These are phyloP conservation scores for Crithidia brevicula DNA, from an alignment of 208 protist species.

Conservation along the genomic window DNA sequence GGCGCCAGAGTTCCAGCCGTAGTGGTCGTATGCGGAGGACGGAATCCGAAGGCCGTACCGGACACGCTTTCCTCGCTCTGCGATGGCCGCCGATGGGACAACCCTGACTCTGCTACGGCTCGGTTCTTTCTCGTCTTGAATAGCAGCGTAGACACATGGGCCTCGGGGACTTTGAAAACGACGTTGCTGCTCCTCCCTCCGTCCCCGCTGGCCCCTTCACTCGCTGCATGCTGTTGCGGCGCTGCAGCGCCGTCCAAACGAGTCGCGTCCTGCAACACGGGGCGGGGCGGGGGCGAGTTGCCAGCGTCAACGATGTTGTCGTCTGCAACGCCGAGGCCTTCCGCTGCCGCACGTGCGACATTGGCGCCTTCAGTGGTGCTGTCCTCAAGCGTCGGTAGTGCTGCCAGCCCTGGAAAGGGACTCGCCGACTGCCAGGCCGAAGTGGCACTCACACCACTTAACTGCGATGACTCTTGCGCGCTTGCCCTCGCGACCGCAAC, in stretches of 20 bases:
- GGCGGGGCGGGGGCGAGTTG: slow-evolving; percentile 15
- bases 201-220: slow-evolving; percentile 1
- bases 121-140: slow-evolving; percentile 11
- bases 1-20: background rate
- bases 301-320: background rate
- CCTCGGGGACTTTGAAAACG: background rate
- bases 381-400: slow-evolving; percentile 7
- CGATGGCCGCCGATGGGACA: background rate
- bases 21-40: background rate
- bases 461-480: background rate
- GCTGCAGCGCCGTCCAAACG: background rate
- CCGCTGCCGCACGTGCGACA: background rate
- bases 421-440: slow-evolving; percentile 1
- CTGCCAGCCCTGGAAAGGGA: background rate
- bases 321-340: background rate
- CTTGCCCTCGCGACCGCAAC: background rate
- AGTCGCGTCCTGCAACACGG: background rate
- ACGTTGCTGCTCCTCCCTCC: background rate
- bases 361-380: background rate
- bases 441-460: background rate
- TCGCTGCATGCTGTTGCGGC: slow-evolving; percentile 10
- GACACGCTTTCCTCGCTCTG: slow-evolving; percentile 8
- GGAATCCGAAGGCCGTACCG: background rate
- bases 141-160: slow-evolving; percentile 11
- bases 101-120: background rate